Conservation (phyloP, 2,329 filamentous ascomycete genomes). For the Verticillium dahliae region DNA sequence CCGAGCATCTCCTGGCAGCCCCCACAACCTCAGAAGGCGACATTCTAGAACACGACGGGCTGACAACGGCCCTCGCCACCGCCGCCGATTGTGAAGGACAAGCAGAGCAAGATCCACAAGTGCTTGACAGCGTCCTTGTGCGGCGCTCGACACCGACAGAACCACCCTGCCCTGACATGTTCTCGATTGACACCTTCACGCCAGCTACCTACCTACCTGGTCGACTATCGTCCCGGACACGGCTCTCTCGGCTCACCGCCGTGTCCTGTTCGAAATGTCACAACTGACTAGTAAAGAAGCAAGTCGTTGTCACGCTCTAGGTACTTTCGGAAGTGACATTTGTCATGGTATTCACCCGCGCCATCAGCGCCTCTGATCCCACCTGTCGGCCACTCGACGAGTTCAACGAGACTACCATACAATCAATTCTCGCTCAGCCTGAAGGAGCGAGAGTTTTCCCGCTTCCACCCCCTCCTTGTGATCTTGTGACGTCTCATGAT, state of each 20-base stretch:
- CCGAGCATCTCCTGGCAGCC: neutral
- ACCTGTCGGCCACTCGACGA: neutral
- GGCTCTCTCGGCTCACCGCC: neutral
- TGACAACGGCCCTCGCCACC: neutral
- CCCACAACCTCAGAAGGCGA: constrained; percentile 2
- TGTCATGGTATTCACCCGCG: neutral
- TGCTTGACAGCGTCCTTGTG: neutral
- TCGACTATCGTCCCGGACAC: neutral
- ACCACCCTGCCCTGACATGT: neutral
- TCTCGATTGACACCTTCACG: neutral
- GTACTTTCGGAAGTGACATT: neutral
- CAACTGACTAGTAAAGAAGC: neutral
- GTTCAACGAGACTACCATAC: neutral
- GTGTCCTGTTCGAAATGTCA: neutral
- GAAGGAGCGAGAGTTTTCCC: neutral
- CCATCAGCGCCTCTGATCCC: neutral
- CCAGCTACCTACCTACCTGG: neutral
- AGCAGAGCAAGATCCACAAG: neutral
- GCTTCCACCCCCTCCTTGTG: neutral
- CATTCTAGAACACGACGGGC: constrained; percentile 4
- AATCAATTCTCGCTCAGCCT: neutral
- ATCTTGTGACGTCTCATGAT: constrained; percentile 1
- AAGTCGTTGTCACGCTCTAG: neutral
- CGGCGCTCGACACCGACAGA: neutral
- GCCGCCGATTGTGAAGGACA: neutral